Evolutionary conservation across 2,329 filamentous ascomycete species (phyloP).

Genomic region (Zymoseptoria pseudotritici): DNA sequence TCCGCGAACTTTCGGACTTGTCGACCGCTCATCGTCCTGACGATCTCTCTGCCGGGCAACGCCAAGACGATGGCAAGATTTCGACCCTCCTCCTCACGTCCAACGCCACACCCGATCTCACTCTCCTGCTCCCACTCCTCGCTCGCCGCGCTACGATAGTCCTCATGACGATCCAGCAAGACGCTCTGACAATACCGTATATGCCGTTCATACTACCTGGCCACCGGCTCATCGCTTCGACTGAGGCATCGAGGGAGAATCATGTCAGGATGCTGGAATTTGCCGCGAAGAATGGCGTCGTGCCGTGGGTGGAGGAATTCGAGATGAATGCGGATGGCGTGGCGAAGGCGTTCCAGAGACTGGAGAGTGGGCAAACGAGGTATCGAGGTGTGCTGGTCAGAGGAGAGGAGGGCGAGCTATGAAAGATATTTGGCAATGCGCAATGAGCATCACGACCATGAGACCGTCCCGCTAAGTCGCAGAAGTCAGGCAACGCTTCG

Average conservation of each 20-base stretch:
- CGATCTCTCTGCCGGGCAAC: background rate
- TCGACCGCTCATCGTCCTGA: background rate
- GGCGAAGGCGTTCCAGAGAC: slow-evolving; percentile 33
- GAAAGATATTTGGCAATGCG: background rate
- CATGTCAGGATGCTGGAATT: slow-evolving; percentile 39
- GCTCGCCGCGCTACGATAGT: slow-evolving; percentile 27
- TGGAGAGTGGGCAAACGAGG: slow-evolving; percentile 38
- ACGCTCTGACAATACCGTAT: slow-evolving; percentile 26
- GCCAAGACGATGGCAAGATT: slow-evolving; percentile 14
- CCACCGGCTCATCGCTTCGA: slow-evolving; percentile 27
- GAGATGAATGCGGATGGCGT: slow-evolving; percentile 35
- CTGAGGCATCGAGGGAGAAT: slow-evolving; percentile 26
- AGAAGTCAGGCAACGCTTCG: slow-evolving; percentile 36
- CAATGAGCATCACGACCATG: no score
- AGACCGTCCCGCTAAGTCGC: slow-evolving; percentile 4
- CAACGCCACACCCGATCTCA: slow-evolving; percentile 24
- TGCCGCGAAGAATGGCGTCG: slow-evolving; percentile 35
- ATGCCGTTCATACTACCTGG: slow-evolving; percentile 31
- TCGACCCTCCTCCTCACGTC: slow-evolving; percentile 26
- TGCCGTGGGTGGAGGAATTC: slow-evolving; percentile 40
- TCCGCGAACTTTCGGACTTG: slow-evolving; percentile 5
- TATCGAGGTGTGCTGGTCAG: slow-evolving; percentile 36
- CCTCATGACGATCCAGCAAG: slow-evolving; percentile 29
- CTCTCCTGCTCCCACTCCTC: slow-evolving; percentile 22
- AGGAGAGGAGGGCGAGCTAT: background rate